Evolutionary conservation across 1,139 yeast species (phyloP), one percentile per base, ranked within the genome.

Genomic region (Taphrina sp.): DNA sequence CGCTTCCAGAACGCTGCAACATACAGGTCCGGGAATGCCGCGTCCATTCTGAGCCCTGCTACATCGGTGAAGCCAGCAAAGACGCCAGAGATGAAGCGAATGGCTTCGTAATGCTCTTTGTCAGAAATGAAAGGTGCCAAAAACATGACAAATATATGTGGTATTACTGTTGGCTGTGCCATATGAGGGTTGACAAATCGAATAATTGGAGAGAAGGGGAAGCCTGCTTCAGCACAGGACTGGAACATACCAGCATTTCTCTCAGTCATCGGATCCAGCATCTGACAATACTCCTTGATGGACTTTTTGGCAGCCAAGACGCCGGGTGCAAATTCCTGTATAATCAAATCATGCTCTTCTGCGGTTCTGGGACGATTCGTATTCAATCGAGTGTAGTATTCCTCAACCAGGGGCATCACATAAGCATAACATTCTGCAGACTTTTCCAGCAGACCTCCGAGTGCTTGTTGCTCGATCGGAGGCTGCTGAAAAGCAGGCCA

Each of bases 371-470:
- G 46, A 16, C 39, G 54, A 10, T 16, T 14, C 5, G 31, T 10
- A 10, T 35, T 39, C 37, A 49, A 22, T 5, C 44, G 35, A 14
- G 54, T 49, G 34, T 49, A 42, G 37, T 31, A 49, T 7, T 39
- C 54, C 17, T 29, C 38, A 36, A 41, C 23, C 20, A 49, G n/a
- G 10, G 54, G 44, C 54, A 49, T 49, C 17, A 49, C 54, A 16
- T 41, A 46, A 16, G 46, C 44, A 22, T 49, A 49, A 26, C 54
- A 49, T 12, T 31, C 44, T 12, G 54, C 54, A n/a, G 46, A 31
- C 37, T 22, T 38, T 17, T 49, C 46, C 22, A 31, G 37, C 33
- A 49, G 34, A 8, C 52, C 52, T 7, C 52, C 52, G 16, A 45
- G 41, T 16, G 31, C 33, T 16, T 45, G 23, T 14, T 24, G 22